phyloP scores from a whole-genome alignment of 2,329 filamentous ascomycete genomes.

The Celoporthe dispersa region DNA sequence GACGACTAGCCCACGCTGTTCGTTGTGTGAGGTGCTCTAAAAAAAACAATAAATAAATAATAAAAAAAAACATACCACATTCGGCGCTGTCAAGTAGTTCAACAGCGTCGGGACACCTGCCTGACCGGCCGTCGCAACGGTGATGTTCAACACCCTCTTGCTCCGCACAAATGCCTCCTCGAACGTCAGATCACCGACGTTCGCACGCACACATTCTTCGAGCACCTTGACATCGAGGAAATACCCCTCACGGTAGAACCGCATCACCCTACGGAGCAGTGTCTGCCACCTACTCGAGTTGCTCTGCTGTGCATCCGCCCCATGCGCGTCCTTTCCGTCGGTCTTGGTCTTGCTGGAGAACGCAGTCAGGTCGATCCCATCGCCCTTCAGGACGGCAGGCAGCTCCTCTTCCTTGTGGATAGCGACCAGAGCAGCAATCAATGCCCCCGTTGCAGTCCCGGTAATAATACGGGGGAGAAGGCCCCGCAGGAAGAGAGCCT shows the following conservation, averaged over 20 bases:
- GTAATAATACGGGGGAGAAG: slow-evolving; percentile 88
- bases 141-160: slow-evolving; percentile 89
- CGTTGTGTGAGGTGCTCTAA: too few species aligned
- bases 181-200: slow-evolving; percentile 89
- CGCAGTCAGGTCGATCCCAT: slow-evolving; percentile 80
- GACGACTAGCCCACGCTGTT: not conserved
- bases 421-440: slow-evolving; percentile 86
- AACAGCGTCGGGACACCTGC: slow-evolving; percentile 81
- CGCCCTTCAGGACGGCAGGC: slow-evolving; percentile 74
- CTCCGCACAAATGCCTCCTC: slow-evolving; percentile 88
- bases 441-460: slow-evolving; percentile 85
- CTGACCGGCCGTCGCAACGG: slow-evolving; percentile 75
- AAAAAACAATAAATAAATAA: too few species aligned
- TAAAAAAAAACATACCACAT: slow-evolving; percentile 68
- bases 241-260: slow-evolving; percentile 78
- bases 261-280: slow-evolving; percentile 65
- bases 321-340: slow-evolving; percentile 33
- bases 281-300: slow-evolving; percentile 58
- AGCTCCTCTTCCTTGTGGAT: slow-evolving; percentile 88
- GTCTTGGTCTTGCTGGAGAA: slow-evolving; percentile 57
- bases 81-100: slow-evolving; percentile 91
- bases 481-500: slow-evolving; percentile 79
- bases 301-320: slow-evolving; percentile 39
- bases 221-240: slow-evolving; percentile 82
- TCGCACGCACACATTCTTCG: slow-evolving; percentile 81